Evolutionary conservation across 2,329 filamentous ascomycete genomes (phyloP).

Genomic region (Fusarium redolens): DNA sequence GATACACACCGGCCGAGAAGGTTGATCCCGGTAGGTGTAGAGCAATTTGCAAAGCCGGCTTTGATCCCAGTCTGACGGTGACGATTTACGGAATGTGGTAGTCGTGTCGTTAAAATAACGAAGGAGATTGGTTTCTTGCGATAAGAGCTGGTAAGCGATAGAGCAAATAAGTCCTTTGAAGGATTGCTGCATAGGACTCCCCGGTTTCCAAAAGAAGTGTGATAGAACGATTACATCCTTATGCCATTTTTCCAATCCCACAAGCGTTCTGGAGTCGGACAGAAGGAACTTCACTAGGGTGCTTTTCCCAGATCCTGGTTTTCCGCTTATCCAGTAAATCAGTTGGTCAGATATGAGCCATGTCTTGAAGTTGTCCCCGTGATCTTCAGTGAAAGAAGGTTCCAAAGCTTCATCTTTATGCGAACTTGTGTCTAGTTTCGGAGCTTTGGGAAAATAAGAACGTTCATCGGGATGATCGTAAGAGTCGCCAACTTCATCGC

Average conservation of each 20-base stretch:
- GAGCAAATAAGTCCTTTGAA: constrained; percentile 4
- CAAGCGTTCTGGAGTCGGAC: not conserved
- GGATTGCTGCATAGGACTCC: not conserved
- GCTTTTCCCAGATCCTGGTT: constrained; percentile 2
- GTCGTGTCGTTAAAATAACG: not conserved
- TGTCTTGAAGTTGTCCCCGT: not conserved
- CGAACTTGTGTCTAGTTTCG: no score
- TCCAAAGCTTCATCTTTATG: not conserved
- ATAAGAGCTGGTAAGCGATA: not conserved
- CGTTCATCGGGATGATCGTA: not conserved
- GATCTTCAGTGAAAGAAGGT: no score
- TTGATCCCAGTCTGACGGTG: not conserved
- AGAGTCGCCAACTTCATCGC: not conserved
- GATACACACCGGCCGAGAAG: not conserved
- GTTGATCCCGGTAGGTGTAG: not conserved
- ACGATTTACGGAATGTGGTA: not conserved
- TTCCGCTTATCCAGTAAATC: constrained; percentile 11
- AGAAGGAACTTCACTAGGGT: not conserved
- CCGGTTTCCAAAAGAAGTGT: constrained; percentile 10
- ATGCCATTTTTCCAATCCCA: not conserved
- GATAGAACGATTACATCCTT: not conserved
- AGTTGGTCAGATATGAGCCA: not conserved
- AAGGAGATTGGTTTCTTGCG: not conserved
- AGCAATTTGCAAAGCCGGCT: not conserved
- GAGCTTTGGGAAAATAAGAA: not conserved